A percentile compares a stretch with the other conserved stretches of the same genome.
phyloP scores from a whole-genome alignment of 441 rosid genomes.

The Euphorbia schlechtendalii region DNA sequence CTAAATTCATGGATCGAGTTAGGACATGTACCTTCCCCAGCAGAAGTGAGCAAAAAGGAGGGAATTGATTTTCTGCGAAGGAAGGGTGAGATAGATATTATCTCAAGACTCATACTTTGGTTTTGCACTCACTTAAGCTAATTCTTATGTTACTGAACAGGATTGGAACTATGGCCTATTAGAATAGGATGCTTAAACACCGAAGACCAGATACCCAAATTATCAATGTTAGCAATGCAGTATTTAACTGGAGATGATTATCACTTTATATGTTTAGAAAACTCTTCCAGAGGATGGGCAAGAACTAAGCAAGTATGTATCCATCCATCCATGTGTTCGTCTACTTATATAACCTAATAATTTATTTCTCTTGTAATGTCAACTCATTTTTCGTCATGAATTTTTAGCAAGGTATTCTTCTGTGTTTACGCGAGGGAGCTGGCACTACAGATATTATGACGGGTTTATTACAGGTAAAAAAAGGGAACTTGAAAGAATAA shows the following conservation, averaged over 20 bases:
- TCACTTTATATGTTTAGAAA: slow-evolving; percentile 50
- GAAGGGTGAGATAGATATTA: slow-evolving; percentile 38
- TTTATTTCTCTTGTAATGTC: neutral
- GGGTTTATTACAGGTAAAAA: slow-evolving; percentile 58
- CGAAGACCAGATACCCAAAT: slow-evolving; percentile 31
- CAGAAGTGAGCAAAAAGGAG: slow-evolving; percentile 69
- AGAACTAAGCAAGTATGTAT: slow-evolving; percentile 26
- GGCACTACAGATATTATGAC: slow-evolving; percentile 33
- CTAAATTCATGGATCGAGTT: slow-evolving; percentile 62
- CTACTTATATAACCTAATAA: neutral
- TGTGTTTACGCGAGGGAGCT: slow-evolving; percentile 57
- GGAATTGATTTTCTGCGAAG: slow-evolving; percentile 53
- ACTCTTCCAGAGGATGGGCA: slow-evolving; percentile 20
- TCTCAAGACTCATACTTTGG: neutral
- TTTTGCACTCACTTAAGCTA: slow-evolving; percentile 4
- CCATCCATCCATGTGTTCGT: neutral
- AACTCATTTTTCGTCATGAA: slow-evolving; percentile 7
- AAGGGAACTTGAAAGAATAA: neutral
- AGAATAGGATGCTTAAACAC: slow-evolving; percentile 50
- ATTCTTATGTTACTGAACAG: slow-evolving; percentile 27
- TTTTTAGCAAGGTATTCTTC: slow-evolving; percentile 43
- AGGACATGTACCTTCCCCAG: slow-evolving; percentile 62
- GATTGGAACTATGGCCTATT: slow-evolving; percentile 47
- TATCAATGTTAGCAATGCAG: slow-evolving; percentile 43
- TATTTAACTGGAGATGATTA: slow-evolving; percentile 36